Percentiles rank a stretch among this genome's conserved stretches.
Evolutionary conservation across 495 filamentous ascomycete genomes (phyloP).

Genomic region (Lasiosphaeria miniovina): DNA sequence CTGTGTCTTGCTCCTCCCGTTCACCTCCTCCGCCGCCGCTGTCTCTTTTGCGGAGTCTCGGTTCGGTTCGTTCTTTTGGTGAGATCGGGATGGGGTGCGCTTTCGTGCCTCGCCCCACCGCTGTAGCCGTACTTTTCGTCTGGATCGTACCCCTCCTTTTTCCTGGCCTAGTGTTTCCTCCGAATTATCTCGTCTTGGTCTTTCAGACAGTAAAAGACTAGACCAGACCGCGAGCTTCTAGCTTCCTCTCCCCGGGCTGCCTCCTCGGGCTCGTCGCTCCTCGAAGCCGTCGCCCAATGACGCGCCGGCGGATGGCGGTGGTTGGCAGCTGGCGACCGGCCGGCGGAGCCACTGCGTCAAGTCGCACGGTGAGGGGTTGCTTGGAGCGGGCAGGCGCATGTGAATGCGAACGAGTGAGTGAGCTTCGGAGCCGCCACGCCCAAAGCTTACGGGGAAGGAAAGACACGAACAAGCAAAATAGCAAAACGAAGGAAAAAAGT

Average conservation of each 20-base stretch:
- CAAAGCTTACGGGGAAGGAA: neutral
- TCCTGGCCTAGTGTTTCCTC: neutral
- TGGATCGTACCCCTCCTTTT: neutral
- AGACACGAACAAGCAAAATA: conserved; percentile 7
- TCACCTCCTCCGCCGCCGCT: neutral
- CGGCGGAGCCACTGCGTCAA: conserved; percentile 9
- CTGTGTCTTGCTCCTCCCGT: neutral
- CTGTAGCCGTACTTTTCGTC: neutral
- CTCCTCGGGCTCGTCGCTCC: conserved; percentile 8
- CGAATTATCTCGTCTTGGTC: neutral
- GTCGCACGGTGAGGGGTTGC: conserved; percentile 19
- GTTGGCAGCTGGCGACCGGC: conserved; percentile 24
- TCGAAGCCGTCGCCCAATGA: conserved; percentile 7
- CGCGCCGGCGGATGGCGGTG: conserved; percentile 1
- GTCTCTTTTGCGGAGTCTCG: neutral
- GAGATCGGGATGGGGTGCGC: too few species aligned
- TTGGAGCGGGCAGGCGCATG: neutral
- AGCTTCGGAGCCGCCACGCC: neutral
- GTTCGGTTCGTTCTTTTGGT: neutral
- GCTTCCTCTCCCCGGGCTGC: conserved; percentile 19
- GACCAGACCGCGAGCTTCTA: conserved; percentile 4
- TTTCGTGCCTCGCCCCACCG: neutral
- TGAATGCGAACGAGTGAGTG: neutral
- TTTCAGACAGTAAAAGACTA: neutral
- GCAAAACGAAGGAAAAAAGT: conserved; percentile 5